A percentile compares a stretch with the other conserved stretches of the same genome.
Conservation (phyloP, 1,284 basidiomycete species). For the Ustilago bromivora region DNA sequence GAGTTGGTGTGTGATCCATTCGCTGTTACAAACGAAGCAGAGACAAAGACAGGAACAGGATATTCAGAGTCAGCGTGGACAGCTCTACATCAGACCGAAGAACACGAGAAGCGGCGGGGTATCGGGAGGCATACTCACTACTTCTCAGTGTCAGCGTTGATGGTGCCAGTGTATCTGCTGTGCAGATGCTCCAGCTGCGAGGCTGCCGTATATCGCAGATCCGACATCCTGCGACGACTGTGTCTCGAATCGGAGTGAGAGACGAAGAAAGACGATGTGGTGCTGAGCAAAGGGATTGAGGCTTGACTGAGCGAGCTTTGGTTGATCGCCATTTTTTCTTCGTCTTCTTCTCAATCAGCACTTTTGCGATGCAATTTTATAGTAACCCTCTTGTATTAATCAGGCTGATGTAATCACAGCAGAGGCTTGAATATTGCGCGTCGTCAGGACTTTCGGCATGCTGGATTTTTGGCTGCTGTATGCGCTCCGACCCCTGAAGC, state of each 20-base stretch:
- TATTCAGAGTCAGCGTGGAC: slow-evolving; percentile 4
- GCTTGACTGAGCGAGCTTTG: not conserved
- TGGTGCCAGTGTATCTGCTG: slow-evolving; percentile 91
- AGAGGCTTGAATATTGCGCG: slow-evolving; percentile 5
- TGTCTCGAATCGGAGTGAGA: not conserved
- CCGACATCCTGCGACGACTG: slow-evolving; percentile 34
- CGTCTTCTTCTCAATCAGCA: not conserved
- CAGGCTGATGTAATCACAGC: not conserved
- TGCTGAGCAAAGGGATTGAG: not conserved
- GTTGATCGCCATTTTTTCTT: slow-evolving; percentile 4
- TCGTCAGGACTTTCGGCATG: not conserved
- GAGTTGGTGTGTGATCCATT: slow-evolving; percentile 97
- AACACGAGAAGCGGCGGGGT: slow-evolving; percentile 16
- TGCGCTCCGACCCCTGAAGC: slow-evolving; percentile 39
- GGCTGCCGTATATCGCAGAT: slow-evolving; percentile 48
- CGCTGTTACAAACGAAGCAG: slow-evolving; percentile 73
- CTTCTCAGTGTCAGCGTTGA: slow-evolving; percentile 67
- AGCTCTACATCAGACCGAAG: slow-evolving; percentile 8
- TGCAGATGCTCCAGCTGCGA: slow-evolving; percentile 75
- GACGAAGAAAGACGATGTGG: slow-evolving; percentile 4
- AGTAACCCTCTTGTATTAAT: not conserved
- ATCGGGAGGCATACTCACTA: slow-evolving; percentile 55
- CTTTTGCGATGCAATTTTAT: no score
- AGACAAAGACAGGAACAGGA: slow-evolving; percentile 17
- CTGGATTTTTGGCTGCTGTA: slow-evolving; percentile 5